A percentile compares a stretch with the other conserved stretches of the same genome.
Conservation (phyloP, 2,329 filamentous ascomycete genomes). For the Diplodia seriata region DNA sequence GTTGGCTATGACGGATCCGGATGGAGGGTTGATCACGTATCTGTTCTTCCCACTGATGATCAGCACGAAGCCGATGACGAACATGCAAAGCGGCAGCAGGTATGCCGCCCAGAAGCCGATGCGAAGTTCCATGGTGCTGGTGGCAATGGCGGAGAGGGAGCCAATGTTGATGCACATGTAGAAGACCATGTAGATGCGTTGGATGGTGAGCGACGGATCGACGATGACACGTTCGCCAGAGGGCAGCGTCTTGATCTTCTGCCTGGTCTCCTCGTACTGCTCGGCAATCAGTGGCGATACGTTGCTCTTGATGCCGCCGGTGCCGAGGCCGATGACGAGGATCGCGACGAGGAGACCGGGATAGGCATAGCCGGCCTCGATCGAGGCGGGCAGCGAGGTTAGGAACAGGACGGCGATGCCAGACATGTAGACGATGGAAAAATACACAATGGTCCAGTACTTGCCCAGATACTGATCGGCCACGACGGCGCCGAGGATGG, state of each 20-base stretch:
- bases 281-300: slow-evolving; percentile 63
- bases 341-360: slow-evolving; percentile 69
- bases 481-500: slow-evolving; percentile 57
- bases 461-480: slow-evolving; percentile 75
- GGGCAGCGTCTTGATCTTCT: slow-evolving; percentile 49
- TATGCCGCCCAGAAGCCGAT: slow-evolving; percentile 72
- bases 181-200: slow-evolving; percentile 62
- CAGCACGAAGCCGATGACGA: slow-evolving; percentile 66
- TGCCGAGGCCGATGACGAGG: slow-evolving; percentile 75
- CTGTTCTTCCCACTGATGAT: slow-evolving; percentile 49
- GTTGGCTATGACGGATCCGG: slow-evolving; percentile 35
- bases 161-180: slow-evolving; percentile 75
- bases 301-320: slow-evolving; percentile 83
- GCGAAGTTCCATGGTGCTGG: slow-evolving; percentile 71
- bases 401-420: slow-evolving; percentile 72
- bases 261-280: slow-evolving; percentile 53
- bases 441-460: slow-evolving; percentile 73
- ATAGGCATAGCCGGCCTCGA: slow-evolving; percentile 65
- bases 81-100: slow-evolving; percentile 67
- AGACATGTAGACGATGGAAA: slow-evolving; percentile 67
- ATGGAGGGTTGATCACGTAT: slow-evolving; percentile 35
- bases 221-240: slow-evolving; percentile 47
- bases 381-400: slow-evolving; percentile 68
- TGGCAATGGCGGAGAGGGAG: slow-evolving; percentile 70
- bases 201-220: slow-evolving; percentile 49